Base-by-base conservation (phyloP, 176 grass and related monocot genomes). In the Neostapfia colusana region DNA sequence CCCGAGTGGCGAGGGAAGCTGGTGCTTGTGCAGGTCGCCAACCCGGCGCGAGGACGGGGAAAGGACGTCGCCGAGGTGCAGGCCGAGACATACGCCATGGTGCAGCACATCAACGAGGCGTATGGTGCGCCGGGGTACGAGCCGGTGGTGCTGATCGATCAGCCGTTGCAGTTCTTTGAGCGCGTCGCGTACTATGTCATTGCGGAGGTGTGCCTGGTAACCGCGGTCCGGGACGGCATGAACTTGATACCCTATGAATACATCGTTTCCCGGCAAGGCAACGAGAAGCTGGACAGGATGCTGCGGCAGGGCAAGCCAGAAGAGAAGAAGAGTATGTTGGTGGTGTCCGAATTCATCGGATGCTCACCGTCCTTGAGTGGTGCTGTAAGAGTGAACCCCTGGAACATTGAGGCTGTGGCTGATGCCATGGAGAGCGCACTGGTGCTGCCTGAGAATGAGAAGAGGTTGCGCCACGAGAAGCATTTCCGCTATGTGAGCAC, bases 171-270 rank as follows among this genome's bases (percentile, higher is more conserved):
- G 68, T 97, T 97, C 63, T 97, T 78, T 8, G 90, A 97, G 50
- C 84, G 93, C 50, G 83, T 97, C 2, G 93, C 93, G 0, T 91
- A 97, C 85, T 97, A 97, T 42, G 88, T 84, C 51, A 69, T 90
- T 0, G 90, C 93, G 1, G 93, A 97, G 86, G 85, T 90, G 61
- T 97, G 93, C 82, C 69, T 97, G 75, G 93, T 97, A 35, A 97
- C 93, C 0, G 91, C 93, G 1, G 93, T 97, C 60, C 60, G 93
- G 24, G 93, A 97, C n/a, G 93, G 93, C 48, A 97, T 97, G 93
- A 97, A 97, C 57, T 36, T 97, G 74, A 97, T 97, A 60, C 93
- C 93, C 9, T 97, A 93, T 13, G 93, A 97, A 10, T 97, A 97
- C 70, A 73, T 97, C 36, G 90, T 91, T 10, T 91, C 93, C 11